Base-by-base conservation (phyloP, 2,329 filamentous ascomycete species). In the Chlorencoelia australis region DNA sequence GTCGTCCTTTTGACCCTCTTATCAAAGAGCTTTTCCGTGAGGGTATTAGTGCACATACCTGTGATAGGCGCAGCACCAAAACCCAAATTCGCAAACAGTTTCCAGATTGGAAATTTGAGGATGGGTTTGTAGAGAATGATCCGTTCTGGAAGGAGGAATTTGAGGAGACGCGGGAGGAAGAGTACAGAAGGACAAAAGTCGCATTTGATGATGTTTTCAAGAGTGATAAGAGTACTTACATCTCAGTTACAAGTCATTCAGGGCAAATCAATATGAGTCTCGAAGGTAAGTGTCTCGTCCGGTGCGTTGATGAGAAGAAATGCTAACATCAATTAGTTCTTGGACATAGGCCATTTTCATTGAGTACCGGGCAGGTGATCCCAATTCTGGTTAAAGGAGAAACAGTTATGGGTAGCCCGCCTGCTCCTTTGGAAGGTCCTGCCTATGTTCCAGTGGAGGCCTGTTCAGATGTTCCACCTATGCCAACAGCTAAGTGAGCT, bases 21-120 rank as follows among this genome's bases (percentile, higher is more conserved):
- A 62, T 84, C 48, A 82, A 81, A 58, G 79, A 83, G 51, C 53
- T 69, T 20, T 61, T 83, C 40, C 66, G 79, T 25, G 80, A 85
- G 57, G 71, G 70, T 3, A 72, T 83, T 37, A 78, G 73, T 36
- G 71, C 75, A 25, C 80, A 82, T 54, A 82, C 78, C 0, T 85
- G 80, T 51, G 75, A 85, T 56, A 67, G 71, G 15, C 66, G 79
- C 5, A 71, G 68, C 21, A 68, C 57, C 48, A 71, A 66, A 49
- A 62, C 66, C 0, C 61, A 65, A 31, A 75, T 83, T 44, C 56
- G 57, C 7, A 41, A 57, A 2, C 59, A 65, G 4, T 13, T 15
- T 2, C 73, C 73, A 30, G 54, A 50, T 3, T 79, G 68, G 53
- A 49, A 45, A 2, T 72, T 83, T 31, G 79, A 83, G 57, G 55